Evolutionary conservation across 2,329 filamentous ascomycete genomes (phyloP), one percentile per base, ranked within the genome.

Genomic region (Ceratocystis papillata): DNA sequence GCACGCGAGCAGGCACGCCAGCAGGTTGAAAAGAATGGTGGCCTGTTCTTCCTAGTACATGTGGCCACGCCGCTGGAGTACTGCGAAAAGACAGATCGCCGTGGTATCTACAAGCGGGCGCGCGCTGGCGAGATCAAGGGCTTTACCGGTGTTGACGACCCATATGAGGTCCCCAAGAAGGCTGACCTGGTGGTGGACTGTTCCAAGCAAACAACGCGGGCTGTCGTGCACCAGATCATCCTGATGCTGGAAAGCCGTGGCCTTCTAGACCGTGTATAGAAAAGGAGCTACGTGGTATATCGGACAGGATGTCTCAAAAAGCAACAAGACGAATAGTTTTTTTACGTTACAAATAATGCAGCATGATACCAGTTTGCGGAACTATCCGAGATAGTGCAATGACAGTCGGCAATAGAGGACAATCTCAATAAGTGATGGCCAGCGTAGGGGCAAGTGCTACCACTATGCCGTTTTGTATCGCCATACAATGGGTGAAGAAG

Each of bases 101-200:
- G 88, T 69, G 94, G 94, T 68, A 87, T 96, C 74, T 99, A 97
- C 78, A 83, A 83, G 70, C 84, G 85, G 75, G 94, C 94, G 50
- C 84, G 94, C 69, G 83, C 81, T 22, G 94, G 94, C 67, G 89
- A 96, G 80, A 95, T 99, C 78, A 94, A 92, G 85, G 92, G 92
- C 70, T 99, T 99, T 83, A 99, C 94, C 6, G 94, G 94, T 73
- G 91, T 99, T 67, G 93, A 97, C 75, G 93, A 97, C 79, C 92
- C 94, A 62, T 99, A 99, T 75, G 94, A 99, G 85, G 74, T 77
- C 25, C 94, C 94, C 8, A 73, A 78, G 70, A 91, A 93, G 78
- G 84, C 92, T 41, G 86, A 97, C 75, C 80, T 99, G 70, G 84
- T 85, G 4, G 93, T 97, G 48, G 88, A 97, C 76, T 76, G 87